These are phyloP conservation scores for Pisolithus tinctorius DNA, from an alignment of 768 basidiomycete species.

Conservation along the genomic window DNA sequence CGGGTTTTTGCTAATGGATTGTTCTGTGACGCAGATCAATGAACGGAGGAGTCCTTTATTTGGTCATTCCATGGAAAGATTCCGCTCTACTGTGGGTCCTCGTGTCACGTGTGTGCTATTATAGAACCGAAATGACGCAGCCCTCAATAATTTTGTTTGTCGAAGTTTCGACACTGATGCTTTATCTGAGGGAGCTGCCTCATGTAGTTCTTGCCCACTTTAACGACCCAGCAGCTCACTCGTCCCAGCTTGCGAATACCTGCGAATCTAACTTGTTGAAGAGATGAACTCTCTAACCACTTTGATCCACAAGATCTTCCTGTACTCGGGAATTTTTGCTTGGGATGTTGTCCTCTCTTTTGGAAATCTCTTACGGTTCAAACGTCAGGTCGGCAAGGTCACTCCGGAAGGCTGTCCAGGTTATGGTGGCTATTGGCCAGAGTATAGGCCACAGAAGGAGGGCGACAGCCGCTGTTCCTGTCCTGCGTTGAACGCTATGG, in stretches of 20 bases:
- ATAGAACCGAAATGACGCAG: neutral
- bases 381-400: slow-evolving; percentile 40
- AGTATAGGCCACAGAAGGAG: slow-evolving; percentile 48
- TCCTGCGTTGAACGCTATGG: slow-evolving; percentile 73
- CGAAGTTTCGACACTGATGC: neutral
- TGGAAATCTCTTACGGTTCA: slow-evolving; percentile 36
- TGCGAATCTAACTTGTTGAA: too few species aligned
- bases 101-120: neutral
- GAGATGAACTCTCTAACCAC: neutral
- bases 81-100: too few species aligned
- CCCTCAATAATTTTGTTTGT: neutral
- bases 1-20: too few species aligned
- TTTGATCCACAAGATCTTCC: neutral
- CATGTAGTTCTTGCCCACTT: neutral
- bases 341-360: slow-evolving; percentile 50
- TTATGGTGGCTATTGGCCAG: slow-evolving; percentile 64
- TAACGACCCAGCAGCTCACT: neutral
- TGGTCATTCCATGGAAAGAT: too few species aligned
- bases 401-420: slow-evolving; percentile 51
- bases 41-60: too few species aligned
- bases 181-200: neutral
- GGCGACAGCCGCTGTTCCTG: slow-evolving; percentile 70
- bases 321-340: slow-evolving; percentile 26
- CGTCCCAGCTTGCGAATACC: too few species aligned
- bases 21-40: too few species aligned